Evolutionary conservation across 768 basidiomycete genomes (phyloP).

Genomic region (Calocera cornea): DNA sequence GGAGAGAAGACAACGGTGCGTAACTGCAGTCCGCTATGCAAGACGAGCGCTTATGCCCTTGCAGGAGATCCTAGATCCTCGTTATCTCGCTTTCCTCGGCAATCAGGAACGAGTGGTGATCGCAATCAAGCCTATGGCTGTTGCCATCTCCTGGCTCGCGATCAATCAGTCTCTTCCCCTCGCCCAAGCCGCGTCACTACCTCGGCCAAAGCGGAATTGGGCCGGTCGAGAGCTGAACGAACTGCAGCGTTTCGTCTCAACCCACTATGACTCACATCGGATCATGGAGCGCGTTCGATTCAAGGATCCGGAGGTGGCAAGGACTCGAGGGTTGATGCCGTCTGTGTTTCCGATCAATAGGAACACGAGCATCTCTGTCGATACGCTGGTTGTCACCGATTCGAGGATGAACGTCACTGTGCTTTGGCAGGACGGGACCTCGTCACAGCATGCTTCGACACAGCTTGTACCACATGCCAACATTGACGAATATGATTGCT

Average conservation of each 20-base stretch:
- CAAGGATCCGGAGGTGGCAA: slow-evolving; percentile 27
- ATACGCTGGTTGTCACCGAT: slow-evolving; percentile 51
- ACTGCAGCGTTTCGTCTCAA: slow-evolving; percentile 48
- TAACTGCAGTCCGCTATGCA: slow-evolving; percentile 47
- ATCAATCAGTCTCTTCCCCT: slow-evolving; percentile 67
- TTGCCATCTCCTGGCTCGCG: slow-evolving; percentile 76
- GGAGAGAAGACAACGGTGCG: slow-evolving; percentile 55
- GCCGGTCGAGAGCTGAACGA: slow-evolving; percentile 45
- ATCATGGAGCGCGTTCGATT: slow-evolving; percentile 61
- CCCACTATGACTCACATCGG: slow-evolving; percentile 48
- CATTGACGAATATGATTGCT: slow-evolving; percentile 85
- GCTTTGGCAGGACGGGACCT: slow-evolving; percentile 77
- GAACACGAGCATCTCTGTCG: slow-evolving; percentile 37
- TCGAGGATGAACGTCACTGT: slow-evolving; percentile 56
- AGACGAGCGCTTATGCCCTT: slow-evolving; percentile 30
- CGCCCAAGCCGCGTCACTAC: slow-evolving; percentile 38
- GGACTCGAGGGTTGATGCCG: slow-evolving; percentile 31
- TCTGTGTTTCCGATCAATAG: slow-evolving; percentile 49
- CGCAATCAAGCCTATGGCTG: slow-evolving; percentile 57
- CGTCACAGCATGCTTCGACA: slow-evolving; percentile 45
- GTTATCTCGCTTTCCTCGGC: slow-evolving; percentile 4
- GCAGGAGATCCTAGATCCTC: slow-evolving; percentile 33
- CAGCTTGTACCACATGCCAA: slow-evolving; percentile 71
- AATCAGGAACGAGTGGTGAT: slow-evolving; percentile 46
- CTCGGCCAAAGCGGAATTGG: slow-evolving; percentile 68